Conservation (phyloP, 495 filamentous ascomycete genomes). For the Astrothelium subdiscretum region DNA sequence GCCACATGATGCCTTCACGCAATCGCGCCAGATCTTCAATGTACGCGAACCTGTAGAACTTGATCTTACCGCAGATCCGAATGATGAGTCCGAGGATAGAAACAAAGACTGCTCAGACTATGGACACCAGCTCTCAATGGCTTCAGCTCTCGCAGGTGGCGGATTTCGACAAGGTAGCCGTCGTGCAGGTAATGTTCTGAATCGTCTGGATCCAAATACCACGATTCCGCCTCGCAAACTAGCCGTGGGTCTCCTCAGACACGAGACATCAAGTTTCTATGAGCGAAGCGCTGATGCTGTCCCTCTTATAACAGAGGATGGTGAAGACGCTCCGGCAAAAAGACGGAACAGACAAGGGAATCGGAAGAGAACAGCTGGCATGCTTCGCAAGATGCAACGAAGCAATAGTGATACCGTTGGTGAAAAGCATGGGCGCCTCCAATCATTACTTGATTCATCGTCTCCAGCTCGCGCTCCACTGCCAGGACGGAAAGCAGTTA, state of each 20-base stretch:
- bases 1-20: constrained; percentile 1
- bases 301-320: background rate
- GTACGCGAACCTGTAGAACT: background rate
- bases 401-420: background rate
- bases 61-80: background rate
- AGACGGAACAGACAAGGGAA: background rate
- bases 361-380: background rate
- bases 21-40: background rate
- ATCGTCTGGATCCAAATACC: constrained; percentile 11
- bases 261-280: background rate
- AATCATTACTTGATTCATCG: background rate
- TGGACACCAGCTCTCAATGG: background rate
- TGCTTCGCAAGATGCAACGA: background rate
- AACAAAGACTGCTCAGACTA: background rate
- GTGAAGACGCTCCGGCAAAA: background rate
- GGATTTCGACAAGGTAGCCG: background rate
- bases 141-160: background rate
- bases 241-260: background rate
- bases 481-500: background rate
- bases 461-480: background rate
- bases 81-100: background rate
- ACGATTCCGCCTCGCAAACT: background rate
- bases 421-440: background rate
- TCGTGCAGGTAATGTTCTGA: background rate
- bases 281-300: constrained; percentile 1